phyloP scores from a whole-genome alignment of 1,139 yeast genomes.

The Geotrichum aggregatum region DNA sequence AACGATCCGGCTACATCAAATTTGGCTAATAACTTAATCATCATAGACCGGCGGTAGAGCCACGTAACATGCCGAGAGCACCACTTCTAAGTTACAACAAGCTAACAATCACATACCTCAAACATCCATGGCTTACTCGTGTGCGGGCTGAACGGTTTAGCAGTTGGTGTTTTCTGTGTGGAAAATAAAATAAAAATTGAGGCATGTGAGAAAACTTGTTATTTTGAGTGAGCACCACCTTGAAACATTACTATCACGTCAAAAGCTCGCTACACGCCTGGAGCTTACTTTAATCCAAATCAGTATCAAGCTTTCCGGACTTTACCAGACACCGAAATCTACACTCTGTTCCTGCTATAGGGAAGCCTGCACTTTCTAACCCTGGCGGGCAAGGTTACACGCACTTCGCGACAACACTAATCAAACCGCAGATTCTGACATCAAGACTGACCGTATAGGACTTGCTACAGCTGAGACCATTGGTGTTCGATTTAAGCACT shows the following conservation, averaged over 20 bases:
- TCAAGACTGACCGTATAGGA: no score
- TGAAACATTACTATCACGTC: conserved; percentile 1
- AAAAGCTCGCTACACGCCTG: background rate
- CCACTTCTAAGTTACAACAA: no score
- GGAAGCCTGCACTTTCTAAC: background rate
- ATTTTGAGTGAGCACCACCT: conserved; percentile 1
- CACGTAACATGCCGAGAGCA: background rate
- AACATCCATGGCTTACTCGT: background rate
- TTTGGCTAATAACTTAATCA: conserved; percentile 11
- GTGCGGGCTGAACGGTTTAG: background rate
- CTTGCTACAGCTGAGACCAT: no score
- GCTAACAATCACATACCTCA: background rate
- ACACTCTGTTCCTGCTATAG: no score
- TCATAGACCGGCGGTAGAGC: background rate
- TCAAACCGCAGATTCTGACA: no score
- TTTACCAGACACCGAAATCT: no score
- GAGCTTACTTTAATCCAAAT: no score
- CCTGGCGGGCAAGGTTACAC: no score
- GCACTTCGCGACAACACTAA: no score
- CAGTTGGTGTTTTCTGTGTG: background rate
- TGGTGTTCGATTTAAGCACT: no score
- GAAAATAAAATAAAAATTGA: background rate
- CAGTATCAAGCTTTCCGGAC: no score
- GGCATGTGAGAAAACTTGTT: no score
- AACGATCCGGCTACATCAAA: conserved; percentile 11